These are phyloP conservation scores for Leccinum sublutescens DNA, from an alignment of 768 basidiomycete genomes.

Conservation along the genomic window DNA sequence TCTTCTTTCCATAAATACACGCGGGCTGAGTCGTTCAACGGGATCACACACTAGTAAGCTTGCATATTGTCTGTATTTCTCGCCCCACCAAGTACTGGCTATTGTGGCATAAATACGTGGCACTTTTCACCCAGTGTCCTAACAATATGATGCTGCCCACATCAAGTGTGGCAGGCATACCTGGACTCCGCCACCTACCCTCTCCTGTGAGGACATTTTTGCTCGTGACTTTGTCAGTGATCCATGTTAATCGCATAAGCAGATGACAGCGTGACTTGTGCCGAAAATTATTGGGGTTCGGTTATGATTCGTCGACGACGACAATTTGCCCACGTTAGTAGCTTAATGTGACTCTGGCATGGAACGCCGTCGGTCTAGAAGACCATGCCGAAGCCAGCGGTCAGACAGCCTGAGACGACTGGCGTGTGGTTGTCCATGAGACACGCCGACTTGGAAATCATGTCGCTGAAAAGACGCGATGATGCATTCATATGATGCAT, in stretches of 20 bases:
- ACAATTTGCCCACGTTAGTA: neutral
- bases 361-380: neutral
- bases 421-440: neutral
- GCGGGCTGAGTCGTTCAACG: neutral
- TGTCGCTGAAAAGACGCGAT: neutral
- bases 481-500: neutral
- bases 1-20: neutral
- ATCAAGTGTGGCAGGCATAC: neutral
- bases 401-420: neutral
- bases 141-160: neutral
- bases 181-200: neutral
- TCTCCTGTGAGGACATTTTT: neutral
- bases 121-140: neutral
- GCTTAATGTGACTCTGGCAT: neutral
- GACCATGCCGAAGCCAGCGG: neutral
- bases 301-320: neutral
- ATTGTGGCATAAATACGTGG: neutral
- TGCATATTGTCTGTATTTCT: neutral
- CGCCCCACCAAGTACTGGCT: neutral
- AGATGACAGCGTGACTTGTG: conserved; percentile 1
- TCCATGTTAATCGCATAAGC: neutral
- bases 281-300: neutral
- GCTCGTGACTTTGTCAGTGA: neutral
- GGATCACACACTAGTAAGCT: neutral
- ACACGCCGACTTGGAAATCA: neutral